Conservation (phyloP, 2,329 filamentous ascomycete species). For the Didymella segeticola region DNA sequence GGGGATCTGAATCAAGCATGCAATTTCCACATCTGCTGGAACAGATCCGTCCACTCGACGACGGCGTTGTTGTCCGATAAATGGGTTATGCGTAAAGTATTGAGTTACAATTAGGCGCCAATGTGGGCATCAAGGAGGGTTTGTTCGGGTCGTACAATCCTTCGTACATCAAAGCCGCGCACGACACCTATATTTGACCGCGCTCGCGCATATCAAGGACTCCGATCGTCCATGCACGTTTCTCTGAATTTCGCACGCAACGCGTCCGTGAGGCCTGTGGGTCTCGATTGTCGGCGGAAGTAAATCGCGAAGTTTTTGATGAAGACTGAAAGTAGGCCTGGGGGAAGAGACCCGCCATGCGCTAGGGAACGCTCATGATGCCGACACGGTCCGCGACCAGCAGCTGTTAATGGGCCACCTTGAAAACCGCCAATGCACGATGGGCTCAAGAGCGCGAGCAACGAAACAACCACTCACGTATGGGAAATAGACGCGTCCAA, state of each 20-base stretch:
- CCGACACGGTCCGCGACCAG: background rate
- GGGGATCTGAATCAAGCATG: background rate
- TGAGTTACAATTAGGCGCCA: background rate
- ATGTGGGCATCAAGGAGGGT: background rate
- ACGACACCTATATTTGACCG: too few species aligned
- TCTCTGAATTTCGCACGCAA: background rate
- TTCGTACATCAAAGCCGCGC: background rate
- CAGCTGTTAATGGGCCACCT: background rate
- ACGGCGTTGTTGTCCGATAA: constrained; percentile 10
- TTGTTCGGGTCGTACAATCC: constrained; percentile 3
- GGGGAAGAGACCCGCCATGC: background rate
- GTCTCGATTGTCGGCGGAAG: constrained; percentile 1
- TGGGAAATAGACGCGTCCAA: too few species aligned
- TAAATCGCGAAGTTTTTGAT: background rate
- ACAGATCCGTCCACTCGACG: constrained; percentile 1
- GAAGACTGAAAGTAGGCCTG: background rate
- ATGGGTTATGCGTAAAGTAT: constrained; percentile 1
- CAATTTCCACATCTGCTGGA: constrained; percentile 1
- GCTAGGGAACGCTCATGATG: background rate
- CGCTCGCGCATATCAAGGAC: background rate
- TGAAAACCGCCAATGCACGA: background rate
- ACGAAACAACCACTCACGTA: background rate
- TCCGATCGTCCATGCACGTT: background rate
- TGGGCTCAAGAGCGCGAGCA: background rate
- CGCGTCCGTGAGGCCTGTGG: background rate